These are phyloP conservation scores for Hericium alpestre DNA, from an alignment of 768 basidiomycete genomes.

Conservation along the genomic window DNA sequence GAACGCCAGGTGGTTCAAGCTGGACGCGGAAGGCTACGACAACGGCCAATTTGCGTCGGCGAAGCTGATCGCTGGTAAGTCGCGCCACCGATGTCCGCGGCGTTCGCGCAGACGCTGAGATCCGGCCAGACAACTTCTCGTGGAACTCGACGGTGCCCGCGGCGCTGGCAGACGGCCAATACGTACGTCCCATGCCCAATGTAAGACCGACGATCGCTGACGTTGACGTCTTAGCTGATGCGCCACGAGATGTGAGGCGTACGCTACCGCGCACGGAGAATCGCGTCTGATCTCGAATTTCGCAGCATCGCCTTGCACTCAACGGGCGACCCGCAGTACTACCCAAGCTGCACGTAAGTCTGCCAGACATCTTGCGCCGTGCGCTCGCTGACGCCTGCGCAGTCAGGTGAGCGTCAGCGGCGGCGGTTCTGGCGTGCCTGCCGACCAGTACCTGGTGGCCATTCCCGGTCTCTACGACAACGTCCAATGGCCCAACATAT, in stretches of 20 bases:
- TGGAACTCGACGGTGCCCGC: constrained; percentile 36
- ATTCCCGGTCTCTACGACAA: constrained; percentile 19
- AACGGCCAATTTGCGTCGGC: constrained; percentile 32
- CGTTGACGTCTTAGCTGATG: constrained; percentile 25
- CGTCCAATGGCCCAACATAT: constrained; percentile 19
- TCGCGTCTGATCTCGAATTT: neutral
- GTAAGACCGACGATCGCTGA: neutral
- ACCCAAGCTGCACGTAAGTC: constrained; percentile 40
- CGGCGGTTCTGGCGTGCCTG: constrained; percentile 16
- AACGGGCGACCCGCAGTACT: constrained; percentile 30
- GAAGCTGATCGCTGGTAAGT: constrained; percentile 31
- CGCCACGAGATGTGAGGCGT: constrained; percentile 35
- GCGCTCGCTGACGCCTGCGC: neutral
- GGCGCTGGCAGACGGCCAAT: constrained; percentile 34
- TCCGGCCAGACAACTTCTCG: constrained; percentile 21
- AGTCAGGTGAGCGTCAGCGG: constrained; percentile 21
- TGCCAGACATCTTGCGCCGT: neutral
- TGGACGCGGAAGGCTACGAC: constrained; percentile 36
- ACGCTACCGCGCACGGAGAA: neutral
- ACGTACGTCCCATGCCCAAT: constrained; percentile 28
- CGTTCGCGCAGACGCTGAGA: too few relatives aligned
- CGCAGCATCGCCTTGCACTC: constrained; percentile 36
- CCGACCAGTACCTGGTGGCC: constrained; percentile 13
- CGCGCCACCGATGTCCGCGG: neutral
- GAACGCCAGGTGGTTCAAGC: constrained; percentile 37